Evolutionary conservation across 2,329 filamentous ascomycete species (phyloP).

Genomic region (Taxawa tesnikishii): DNA sequence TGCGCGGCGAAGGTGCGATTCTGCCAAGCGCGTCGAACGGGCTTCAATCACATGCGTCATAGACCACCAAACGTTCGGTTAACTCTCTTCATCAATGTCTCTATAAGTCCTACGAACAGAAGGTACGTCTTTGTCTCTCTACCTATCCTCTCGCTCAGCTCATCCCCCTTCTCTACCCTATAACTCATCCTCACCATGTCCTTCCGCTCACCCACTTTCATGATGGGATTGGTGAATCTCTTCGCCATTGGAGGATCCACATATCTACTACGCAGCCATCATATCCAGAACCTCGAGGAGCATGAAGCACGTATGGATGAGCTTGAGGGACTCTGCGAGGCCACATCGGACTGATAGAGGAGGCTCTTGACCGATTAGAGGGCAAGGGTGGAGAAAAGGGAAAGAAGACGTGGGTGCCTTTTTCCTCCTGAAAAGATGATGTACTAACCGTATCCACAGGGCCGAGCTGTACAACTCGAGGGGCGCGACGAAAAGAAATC

Average conservation of each 20-base stretch:
- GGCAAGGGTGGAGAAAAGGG: slow-evolving; percentile 22
- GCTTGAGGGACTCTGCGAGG: slow-evolving; percentile 33
- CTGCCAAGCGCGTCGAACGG: no score
- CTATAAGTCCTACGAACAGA: no score
- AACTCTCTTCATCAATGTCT: no score
- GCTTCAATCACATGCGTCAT: no score
- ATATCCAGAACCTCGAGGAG: slow-evolving; percentile 32
- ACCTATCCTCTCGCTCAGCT: no score
- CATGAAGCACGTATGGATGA: slow-evolving; percentile 36
- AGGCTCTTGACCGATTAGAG: slow-evolving; percentile 32
- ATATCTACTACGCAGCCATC: slow-evolving; percentile 14
- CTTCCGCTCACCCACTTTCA: slow-evolving; percentile 8
- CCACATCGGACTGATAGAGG: slow-evolving; percentile 36
- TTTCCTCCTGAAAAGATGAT: slow-evolving; percentile 1
- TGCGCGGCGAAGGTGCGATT: no score
- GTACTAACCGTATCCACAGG: slow-evolving; percentile 5
- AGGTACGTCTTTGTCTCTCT: no score
- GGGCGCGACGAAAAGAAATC: slow-evolving; percentile 14
- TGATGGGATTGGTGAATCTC: slow-evolving; percentile 9
- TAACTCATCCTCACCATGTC: no score
- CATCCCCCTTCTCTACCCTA: no score
- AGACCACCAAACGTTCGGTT: no score
- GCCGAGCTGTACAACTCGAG: slow-evolving; percentile 17
- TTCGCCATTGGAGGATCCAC: slow-evolving; percentile 10
- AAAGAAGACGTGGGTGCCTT: slow-evolving; percentile 22